A percentile compares a stretch with the other conserved stretches of the same genome.
phyloP scores from a whole-genome alignment of 2,329 filamentous ascomycete genomes.

The Cryphonectria radicalis region DNA sequence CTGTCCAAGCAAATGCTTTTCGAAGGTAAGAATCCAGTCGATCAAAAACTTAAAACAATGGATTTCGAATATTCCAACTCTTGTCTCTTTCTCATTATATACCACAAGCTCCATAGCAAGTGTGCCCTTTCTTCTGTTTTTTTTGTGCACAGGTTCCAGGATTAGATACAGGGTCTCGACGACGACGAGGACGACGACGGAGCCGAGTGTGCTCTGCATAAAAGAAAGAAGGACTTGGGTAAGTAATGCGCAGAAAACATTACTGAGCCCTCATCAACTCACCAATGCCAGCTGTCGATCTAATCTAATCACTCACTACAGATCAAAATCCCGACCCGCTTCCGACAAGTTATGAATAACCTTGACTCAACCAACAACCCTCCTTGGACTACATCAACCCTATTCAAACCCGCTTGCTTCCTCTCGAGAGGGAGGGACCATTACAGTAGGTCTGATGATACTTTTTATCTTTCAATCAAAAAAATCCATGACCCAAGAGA shows the following conservation, averaged over 20 bases:
- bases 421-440: background rate
- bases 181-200: too few relatives aligned
- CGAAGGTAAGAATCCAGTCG: background rate
- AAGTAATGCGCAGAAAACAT: too few relatives aligned
- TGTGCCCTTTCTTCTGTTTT: background rate
- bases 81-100: background rate
- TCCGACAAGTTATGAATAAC: background rate
- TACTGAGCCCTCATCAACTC: background rate
- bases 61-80: conserved; percentile 2
- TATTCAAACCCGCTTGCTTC: background rate
- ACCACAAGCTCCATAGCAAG: background rate
- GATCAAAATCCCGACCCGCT: background rate
- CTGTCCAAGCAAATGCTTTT: background rate
- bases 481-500: too few relatives aligned
- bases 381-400: background rate
- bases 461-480: too few relatives aligned
- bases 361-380: conserved; percentile 5
- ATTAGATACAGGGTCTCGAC: background rate
- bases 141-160: background rate
- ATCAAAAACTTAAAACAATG: conserved; percentile 10
- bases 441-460: background rate
- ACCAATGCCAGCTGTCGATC: conserved; percentile 23
- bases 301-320: conserved; percentile 27
- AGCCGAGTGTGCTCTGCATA: background rate
- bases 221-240: too few relatives aligned